Base-by-base conservation (phyloP, 176 grass and related monocot species). In the Urochloa ruziziensis region DNA sequence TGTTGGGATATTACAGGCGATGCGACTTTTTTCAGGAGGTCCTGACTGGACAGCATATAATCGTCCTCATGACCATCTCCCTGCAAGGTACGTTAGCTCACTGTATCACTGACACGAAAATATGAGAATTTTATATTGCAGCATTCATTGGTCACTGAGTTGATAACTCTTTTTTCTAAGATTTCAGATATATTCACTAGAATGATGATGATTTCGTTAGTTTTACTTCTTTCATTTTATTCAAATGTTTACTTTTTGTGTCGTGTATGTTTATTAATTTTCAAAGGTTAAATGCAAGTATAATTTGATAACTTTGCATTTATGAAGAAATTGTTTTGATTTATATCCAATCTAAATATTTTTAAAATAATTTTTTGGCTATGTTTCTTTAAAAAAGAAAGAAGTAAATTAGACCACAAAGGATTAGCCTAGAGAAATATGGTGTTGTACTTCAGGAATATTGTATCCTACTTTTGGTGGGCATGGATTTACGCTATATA, bases 11-110 rank as follows among this genome's bases (percentile, higher is more conserved):
- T 82, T 80, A 23, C 77, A 80, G 76, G 56, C 68, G 7, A 86
- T 80, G 77, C 76, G 84, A 4, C 68, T 86, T 7, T 86, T 86
- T 65, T 62, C 58, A 2, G 84, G 67, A 15, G 56, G 77, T 3
- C 76, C 75, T 1, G 66, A 80, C 25, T 80, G 84, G 67, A 86
- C 76, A 5, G 76, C 84, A 53, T 86, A 86, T 32, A 80, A 80
- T 44, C 76, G 84, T 40, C 76, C 84, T 35, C 84, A 86, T 24
- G 67, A 86, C 6, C 67, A 86, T 73, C 84, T 80, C 5, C 75
- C 56, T 7, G 76, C 76, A 65, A 86, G 84, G 84, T 72, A 80
- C 36, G 13, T 18, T 23, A 32, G 2, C 15, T 2, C n/a, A 7
- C 1, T 23, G 19, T 9, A 12, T 13, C n/a, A 59, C 24, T 12